Percentiles rank a stretch among this genome's conserved stretches.
These are phyloP conservation scores for Pseudogymnoascus verrucosus DNA, from an alignment of 2,329 filamentous ascomycete genomes.

Conservation along the genomic window DNA sequence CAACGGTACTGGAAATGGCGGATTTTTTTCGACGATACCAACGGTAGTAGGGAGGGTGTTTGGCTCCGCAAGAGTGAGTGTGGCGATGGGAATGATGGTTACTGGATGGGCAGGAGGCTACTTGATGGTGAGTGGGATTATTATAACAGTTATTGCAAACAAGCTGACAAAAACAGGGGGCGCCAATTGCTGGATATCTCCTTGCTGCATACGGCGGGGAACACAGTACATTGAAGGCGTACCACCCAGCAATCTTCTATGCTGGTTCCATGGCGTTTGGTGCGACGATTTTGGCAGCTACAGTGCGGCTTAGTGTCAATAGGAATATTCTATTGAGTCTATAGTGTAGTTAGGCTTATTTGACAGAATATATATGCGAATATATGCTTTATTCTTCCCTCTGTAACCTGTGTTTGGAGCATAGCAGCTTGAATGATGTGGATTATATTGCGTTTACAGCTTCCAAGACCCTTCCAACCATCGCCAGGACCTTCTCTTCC, in stretches of 20 bases:
- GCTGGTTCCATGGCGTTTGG: constrained; percentile 45
- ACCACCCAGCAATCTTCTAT: constrained; percentile 54
- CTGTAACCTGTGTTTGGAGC: neutral
- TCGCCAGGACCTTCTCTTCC: constrained; percentile 77
- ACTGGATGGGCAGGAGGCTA: constrained; percentile 55
- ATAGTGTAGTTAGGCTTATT: constrained; percentile 14
- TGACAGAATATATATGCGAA: neutral
- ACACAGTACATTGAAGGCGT: constrained; percentile 41
- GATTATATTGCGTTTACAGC: neutral
- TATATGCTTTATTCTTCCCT: neutral
- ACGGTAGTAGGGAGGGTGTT: constrained; percentile 54
- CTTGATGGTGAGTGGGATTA: constrained; percentile 40
- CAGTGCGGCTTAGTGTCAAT: constrained; percentile 38
- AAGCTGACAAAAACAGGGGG: constrained; percentile 31
- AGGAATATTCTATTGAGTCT: constrained; percentile 31
- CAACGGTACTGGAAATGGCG: constrained; percentile 53
- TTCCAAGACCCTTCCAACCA: constrained; percentile 59
- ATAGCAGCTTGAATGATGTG: neutral
- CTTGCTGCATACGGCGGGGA: constrained; percentile 47
- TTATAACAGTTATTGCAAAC: neutral
- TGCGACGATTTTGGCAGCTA: constrained; percentile 35
- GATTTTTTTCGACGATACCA: constrained; percentile 57
- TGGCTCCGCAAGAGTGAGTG: constrained; percentile 44
- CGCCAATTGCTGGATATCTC: constrained; percentile 53
- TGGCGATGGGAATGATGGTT: constrained; percentile 54